A percentile compares a stretch with the other conserved stretches of the same genome.
Conservation (phyloP, 345 rosid genomes). For the Brassica nigra region DNA sequence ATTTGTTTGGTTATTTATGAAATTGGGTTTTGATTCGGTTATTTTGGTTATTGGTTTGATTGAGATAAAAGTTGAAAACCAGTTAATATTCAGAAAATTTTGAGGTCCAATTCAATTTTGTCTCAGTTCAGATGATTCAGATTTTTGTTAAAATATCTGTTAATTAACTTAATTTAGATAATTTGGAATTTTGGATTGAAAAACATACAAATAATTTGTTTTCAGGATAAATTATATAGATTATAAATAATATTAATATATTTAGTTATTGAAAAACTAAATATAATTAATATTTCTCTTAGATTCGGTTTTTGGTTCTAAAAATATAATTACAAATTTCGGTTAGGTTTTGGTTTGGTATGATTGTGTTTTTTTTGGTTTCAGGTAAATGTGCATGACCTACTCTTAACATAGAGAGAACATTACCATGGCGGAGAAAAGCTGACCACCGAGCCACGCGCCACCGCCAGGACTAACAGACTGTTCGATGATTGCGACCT, state of each 20-base stretch:
- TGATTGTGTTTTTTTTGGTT: not conserved
- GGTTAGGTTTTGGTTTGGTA: not conserved
- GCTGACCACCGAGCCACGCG: slow-evolving; percentile 81
- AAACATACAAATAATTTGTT: too few relatives aligned
- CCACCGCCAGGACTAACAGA: slow-evolving; percentile 90
- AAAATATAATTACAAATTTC: not conserved
- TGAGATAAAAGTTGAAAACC: not conserved
- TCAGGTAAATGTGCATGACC: not conserved
- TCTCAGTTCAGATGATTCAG: not conserved
- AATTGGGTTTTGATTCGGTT: not conserved
- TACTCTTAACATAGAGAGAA: not conserved
- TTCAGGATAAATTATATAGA: too few relatives aligned
- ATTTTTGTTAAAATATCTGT: not conserved
- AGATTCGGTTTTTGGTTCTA: not conserved
- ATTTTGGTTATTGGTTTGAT: too few relatives aligned
- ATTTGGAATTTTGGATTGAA: not conserved
- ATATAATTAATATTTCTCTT: not conserved
- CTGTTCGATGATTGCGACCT: slow-evolving; percentile 69
- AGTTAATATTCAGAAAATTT: too few relatives aligned
- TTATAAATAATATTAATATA: not conserved
- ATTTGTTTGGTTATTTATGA: not conserved
- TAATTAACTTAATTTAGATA: not conserved
- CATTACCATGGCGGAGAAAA: slow-evolving; percentile 74
- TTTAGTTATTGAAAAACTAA: not conserved
- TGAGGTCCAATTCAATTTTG: not conserved